Conservation (phyloP, 495 filamentous ascomycete species). For the Stereocaulon alpinum region DNA sequence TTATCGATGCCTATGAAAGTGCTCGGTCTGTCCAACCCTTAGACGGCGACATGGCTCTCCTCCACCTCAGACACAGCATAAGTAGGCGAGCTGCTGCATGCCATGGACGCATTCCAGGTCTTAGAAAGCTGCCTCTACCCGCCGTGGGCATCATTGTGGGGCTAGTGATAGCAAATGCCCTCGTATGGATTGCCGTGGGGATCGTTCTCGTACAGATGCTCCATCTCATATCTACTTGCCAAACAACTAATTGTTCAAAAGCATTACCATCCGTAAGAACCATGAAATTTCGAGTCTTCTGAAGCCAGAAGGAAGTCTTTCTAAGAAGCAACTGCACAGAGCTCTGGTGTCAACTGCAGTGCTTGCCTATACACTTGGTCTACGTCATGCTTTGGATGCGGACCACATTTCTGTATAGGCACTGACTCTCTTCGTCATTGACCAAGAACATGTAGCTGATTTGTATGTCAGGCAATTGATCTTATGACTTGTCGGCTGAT, state of each 20-base stretch:
- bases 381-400: constrained; percentile 90
- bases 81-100: constrained; percentile 6
- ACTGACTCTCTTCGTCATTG: not conserved
- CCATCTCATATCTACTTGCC: constrained; percentile 4
- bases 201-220: constrained; percentile 48
- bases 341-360: constrained; percentile 67
- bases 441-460: not conserved
- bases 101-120: constrained; percentile 38
- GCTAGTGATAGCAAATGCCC: constrained; percentile 53
- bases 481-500: constrained; percentile 89
- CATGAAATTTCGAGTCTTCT: not conserved
- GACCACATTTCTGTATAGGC: constrained; percentile 72
- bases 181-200: constrained; percentile 63
- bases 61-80: not conserved
- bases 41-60: constrained; percentile 3
- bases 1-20: not conserved
- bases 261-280: constrained; percentile 28
- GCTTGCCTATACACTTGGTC: constrained; percentile 77
- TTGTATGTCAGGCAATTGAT: constrained; percentile 61
- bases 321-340: constrained; percentile 24
- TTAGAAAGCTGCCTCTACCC: constrained; percentile 50
- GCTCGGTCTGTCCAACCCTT: not conserved
- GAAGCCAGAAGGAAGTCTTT: not conserved
- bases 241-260: constrained; percentile 9
- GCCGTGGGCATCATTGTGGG: constrained; percentile 57